Percentiles rank a stretch among this genome's conserved stretches.
These are phyloP conservation scores for Podosphaera aphanis DNA, from an alignment of 2,329 filamentous ascomycete genomes.

Conservation along the genomic window DNA sequence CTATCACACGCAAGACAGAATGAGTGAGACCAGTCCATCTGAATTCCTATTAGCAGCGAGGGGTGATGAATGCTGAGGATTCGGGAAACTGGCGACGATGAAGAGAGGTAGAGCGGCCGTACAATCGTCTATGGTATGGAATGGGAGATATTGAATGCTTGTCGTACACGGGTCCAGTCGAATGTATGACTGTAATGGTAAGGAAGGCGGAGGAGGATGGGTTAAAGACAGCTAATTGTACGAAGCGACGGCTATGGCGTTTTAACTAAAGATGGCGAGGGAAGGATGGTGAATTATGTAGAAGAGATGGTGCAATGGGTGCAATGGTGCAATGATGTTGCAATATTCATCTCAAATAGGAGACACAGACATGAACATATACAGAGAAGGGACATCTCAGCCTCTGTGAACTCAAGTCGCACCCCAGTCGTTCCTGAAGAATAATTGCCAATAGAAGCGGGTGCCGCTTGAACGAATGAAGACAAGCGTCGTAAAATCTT, in stretches of 20 bases:
- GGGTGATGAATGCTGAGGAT: not conserved
- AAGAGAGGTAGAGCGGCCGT: not conserved
- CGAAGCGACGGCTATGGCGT: not conserved
- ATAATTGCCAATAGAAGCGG: not conserved
- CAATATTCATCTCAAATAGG: not conserved
- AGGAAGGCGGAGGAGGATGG: not conserved
- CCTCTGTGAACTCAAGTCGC: not conserved
- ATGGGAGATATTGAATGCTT: not conserved
- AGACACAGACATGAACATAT: not conserved
- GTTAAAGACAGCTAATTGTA: not conserved
- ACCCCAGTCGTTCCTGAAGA: not conserved
- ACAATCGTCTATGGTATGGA: not conserved
- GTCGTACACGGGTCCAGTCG: not conserved
- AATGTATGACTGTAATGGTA: not conserved
- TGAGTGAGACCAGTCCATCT: conserved; percentile 51
- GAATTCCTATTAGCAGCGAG: not conserved
- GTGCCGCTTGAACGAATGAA: not conserved
- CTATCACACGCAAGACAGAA: conserved; percentile 89
- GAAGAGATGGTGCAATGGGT: not conserved
- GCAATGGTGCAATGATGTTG: not conserved
- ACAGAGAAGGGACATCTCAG: not conserved
- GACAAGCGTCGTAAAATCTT: not conserved
- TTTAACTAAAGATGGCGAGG: not conserved
- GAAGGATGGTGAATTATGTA: not conserved
- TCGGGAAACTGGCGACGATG: not conserved